These are phyloP conservation scores for Pseudogymnoascus sp. DNA, from an alignment of 2,329 filamentous ascomycete genomes.

Conservation along the genomic window DNA sequence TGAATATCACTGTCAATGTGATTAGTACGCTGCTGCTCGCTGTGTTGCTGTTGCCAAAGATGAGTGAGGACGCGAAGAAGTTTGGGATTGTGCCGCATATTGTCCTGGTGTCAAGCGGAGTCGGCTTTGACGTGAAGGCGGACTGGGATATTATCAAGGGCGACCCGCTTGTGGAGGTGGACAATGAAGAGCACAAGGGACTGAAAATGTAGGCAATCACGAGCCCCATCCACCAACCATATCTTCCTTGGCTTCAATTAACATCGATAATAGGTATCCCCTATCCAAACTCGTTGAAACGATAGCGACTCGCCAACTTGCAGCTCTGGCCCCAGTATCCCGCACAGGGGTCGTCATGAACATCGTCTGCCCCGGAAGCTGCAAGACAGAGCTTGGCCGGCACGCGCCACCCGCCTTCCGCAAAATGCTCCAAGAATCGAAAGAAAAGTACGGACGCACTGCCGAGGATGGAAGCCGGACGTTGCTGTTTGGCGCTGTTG, in stretches of 20 bases:
- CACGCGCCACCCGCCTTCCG: constrained; percentile 16
- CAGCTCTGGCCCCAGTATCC: constrained; percentile 19
- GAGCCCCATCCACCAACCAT: not conserved
- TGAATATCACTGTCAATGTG: constrained; percentile 40
- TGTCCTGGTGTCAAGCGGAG: constrained; percentile 16
- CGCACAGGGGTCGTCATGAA: constrained; percentile 25
- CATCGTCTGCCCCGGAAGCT: constrained; percentile 27
- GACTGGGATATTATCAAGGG: constrained; percentile 20
- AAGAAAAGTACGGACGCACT: constrained; percentile 20
- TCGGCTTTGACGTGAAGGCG: constrained; percentile 16
- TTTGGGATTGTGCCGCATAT: constrained; percentile 21
- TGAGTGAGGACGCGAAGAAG: constrained; percentile 25
- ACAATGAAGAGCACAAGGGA: constrained; percentile 16
- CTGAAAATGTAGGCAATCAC: constrained; percentile 13
- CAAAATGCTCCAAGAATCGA: constrained; percentile 11
- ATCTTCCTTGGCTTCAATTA: constrained; percentile 1
- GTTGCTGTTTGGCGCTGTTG: constrained; percentile 26
- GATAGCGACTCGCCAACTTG: constrained; percentile 21
- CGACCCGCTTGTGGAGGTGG: constrained; percentile 19
- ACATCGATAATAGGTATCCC: constrained; percentile 20
- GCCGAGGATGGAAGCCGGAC: constrained; percentile 29
- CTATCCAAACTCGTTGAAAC: constrained; percentile 27
- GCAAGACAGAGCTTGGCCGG: constrained; percentile 23
- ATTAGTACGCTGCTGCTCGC: constrained; percentile 40
- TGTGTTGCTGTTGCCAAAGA: constrained; percentile 35